These are phyloP conservation scores for Lippia alba DNA, from an alignment of 305 asterid species.

Conservation along the genomic window DNA sequence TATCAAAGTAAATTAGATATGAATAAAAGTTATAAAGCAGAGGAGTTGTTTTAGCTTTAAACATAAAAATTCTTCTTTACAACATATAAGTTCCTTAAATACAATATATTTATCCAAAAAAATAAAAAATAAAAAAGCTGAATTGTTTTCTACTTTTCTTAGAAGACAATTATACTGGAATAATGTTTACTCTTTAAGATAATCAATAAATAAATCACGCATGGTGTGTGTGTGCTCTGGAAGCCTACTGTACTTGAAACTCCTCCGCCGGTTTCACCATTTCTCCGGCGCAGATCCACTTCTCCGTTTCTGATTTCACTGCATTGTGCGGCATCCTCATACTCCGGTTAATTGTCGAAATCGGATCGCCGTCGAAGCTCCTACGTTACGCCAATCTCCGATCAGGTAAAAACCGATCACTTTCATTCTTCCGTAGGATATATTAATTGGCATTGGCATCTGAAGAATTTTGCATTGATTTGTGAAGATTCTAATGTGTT, in stretches of 20 bases:
- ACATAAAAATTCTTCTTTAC: too few relatives aligned
- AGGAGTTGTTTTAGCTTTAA: too few relatives aligned
- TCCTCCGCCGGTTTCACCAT: conserved; percentile 20
- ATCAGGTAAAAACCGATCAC: conserved; percentile 36
- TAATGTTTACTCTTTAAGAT: neutral
- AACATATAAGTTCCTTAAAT: neutral
- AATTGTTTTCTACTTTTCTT: neutral
- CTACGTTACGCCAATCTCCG: conserved; percentile 27
- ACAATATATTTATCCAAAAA: neutral
- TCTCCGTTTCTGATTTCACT: neutral
- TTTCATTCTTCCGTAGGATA: neutral
- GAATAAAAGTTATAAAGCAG: too few relatives aligned
- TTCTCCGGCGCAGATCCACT: conserved; percentile 18
- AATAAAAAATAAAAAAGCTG: too few relatives aligned
- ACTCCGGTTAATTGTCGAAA: conserved; percentile 19
- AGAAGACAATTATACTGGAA: neutral
- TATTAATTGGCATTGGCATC: neutral
- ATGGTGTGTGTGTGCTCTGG: conserved; percentile 9
- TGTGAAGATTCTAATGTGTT: neutral
- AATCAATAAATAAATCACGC: neutral
- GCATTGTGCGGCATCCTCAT: neutral
- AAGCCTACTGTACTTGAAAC: neutral
- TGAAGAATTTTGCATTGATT: neutral
- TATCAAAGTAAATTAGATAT: too few relatives aligned
- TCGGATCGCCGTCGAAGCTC: conserved; percentile 28